Evolutionary conservation across 2,329 filamentous ascomycete genomes (phyloP).

Genomic region (Pseudogymnoascus sp.): DNA sequence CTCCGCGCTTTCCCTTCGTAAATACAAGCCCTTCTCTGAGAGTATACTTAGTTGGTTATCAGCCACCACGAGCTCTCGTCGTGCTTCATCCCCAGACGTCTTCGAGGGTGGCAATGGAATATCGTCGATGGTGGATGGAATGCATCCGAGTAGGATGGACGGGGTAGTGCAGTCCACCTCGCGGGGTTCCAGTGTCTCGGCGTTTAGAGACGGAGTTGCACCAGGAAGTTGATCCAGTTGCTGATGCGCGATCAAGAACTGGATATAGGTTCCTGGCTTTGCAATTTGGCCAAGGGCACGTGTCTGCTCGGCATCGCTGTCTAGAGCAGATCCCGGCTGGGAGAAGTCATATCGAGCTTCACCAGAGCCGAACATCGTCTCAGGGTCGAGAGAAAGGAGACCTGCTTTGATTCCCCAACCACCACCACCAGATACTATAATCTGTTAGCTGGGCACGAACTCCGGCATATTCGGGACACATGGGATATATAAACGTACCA

Average conservation of each 20-base stretch:
- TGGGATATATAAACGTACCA: conserved; percentile 19
- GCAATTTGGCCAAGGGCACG: conserved; percentile 46
- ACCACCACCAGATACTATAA: conserved; percentile 65
- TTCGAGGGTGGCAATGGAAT: conserved; percentile 12
- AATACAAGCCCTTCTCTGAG: conserved; percentile 1
- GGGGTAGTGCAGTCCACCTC: conserved; percentile 13
- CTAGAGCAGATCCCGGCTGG: conserved; percentile 16
- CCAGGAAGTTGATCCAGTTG: conserved; percentile 15
- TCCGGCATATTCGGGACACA: not conserved
- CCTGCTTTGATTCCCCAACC: conserved; percentile 79
- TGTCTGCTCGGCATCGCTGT: conserved; percentile 23
- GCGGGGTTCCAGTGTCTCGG: not conserved
- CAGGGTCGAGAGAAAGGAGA: conserved; percentile 68
- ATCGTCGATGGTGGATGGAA: conserved; percentile 26
- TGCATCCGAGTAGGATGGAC: conserved; percentile 25
- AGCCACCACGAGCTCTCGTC: not conserved
- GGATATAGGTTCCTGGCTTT: conserved; percentile 54
- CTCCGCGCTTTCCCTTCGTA: not conserved
- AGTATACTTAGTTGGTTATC: conserved; percentile 16
- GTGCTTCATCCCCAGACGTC: not conserved
- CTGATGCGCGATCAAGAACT: conserved; percentile 49
- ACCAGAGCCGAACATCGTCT: conserved; percentile 44
- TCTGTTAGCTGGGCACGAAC: conserved; percentile 13
- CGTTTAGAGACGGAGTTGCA: conserved; percentile 5
- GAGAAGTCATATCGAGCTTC: conserved; percentile 40